A percentile compares a stretch with the other conserved stretches of the same genome.
Conservation (phyloP, 1,284 basidiomycete species). For the Cryptococcus jaspeensis region DNA sequence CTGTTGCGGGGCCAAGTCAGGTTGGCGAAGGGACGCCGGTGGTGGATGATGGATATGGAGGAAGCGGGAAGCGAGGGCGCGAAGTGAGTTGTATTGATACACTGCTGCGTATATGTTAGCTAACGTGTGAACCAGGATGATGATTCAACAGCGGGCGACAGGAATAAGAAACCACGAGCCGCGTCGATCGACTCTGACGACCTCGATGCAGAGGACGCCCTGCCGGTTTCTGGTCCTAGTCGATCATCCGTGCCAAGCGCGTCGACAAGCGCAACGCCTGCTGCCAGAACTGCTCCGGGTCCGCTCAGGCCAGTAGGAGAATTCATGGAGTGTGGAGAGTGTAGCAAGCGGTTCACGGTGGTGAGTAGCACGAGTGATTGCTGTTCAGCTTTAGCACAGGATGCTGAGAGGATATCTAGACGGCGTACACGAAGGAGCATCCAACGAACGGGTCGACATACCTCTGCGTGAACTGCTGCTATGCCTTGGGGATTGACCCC, state of each 20-base stretch:
- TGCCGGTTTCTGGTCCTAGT: slow-evolving; percentile 5
- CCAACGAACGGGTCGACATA: slow-evolving; percentile 66
- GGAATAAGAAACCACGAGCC: slow-evolving; percentile 41
- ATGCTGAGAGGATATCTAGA: slow-evolving; percentile 55
- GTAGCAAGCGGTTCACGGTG: slow-evolving; percentile 81
- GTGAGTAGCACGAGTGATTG: slow-evolving; percentile 58
- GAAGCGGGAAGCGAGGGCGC: slow-evolving; percentile 23
- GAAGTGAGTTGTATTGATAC: slow-evolving; percentile 15
- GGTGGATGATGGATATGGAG: slow-evolving; percentile 11
- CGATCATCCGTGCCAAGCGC: background rate
- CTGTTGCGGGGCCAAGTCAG: slow-evolving; percentile 36
- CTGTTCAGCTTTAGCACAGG: background rate
- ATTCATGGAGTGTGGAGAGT: slow-evolving; percentile 78
- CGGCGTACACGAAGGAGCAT: slow-evolving; percentile 69
- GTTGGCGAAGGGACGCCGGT: slow-evolving; percentile 29
- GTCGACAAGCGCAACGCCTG: slow-evolving; percentile 22
- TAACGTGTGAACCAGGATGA: slow-evolving; percentile 2
- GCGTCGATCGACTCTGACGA: slow-evolving; percentile 62
- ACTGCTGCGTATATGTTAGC: too few species aligned
- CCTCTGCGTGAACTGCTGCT: slow-evolving; percentile 76
- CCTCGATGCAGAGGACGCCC: slow-evolving; percentile 55
- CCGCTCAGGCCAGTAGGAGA: slow-evolving; percentile 68
- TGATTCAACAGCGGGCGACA: slow-evolving; percentile 36
- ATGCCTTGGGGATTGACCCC: slow-evolving; percentile 69
- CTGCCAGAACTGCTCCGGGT: slow-evolving; percentile 32